Conservation (phyloP, 2,329 filamentous ascomycete genomes). For the Aspergillus caelatus region DNA sequence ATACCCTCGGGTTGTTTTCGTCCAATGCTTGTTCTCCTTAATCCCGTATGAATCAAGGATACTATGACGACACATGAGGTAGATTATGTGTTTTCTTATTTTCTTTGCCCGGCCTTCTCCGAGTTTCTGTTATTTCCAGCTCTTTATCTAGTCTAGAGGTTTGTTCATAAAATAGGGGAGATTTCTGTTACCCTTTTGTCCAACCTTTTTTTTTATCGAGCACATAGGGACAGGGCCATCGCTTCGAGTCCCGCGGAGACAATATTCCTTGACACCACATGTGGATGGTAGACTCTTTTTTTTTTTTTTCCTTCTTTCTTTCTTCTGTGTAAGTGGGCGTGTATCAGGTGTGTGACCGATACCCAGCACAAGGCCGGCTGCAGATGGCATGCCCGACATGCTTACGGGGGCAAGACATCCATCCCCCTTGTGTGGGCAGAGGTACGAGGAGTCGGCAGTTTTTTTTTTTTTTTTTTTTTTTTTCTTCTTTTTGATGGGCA, state of each 20-base stretch:
- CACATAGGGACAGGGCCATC: neutral
- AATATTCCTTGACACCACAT: neutral
- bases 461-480: neutral
- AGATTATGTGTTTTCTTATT: neutral
- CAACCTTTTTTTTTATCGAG: neutral
- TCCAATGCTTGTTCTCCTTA: conserved; percentile 1
- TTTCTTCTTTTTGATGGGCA: neutral
- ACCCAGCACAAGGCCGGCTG: neutral
- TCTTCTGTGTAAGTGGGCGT: neutral
- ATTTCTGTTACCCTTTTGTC: neutral
- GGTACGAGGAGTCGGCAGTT: neutral
- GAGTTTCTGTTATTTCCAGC: neutral
- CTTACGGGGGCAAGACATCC: neutral
- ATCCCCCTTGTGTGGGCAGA: neutral
- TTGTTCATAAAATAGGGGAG: conserved; percentile 1
- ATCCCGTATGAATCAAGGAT: conserved; percentile 2
- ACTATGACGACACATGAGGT: conserved; percentile 1
- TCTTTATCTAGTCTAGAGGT: neutral
- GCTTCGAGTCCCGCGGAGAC: neutral
- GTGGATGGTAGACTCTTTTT: neutral
- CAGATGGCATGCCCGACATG: neutral
- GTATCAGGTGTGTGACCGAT: neutral
- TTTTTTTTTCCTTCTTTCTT: neutral
- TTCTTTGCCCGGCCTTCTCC: neutral
- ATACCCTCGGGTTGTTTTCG: conserved; percentile 1